Base-by-base conservation (phyloP, 345 rosid genomes). In the Litchi chinensis region DNA sequence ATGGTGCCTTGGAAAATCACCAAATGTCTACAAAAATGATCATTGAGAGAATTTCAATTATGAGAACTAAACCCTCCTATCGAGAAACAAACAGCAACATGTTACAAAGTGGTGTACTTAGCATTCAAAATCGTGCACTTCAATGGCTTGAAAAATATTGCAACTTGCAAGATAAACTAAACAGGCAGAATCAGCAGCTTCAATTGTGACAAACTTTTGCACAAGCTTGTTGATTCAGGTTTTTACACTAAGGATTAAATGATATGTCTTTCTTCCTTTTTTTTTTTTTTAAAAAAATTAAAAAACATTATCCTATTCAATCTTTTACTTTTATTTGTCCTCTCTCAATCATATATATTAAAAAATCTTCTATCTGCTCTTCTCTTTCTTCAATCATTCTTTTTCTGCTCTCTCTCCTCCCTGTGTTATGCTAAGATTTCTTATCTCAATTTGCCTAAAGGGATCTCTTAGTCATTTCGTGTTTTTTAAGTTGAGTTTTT, bases 11-110 rank as follows among this genome's bases (percentile, higher is more conserved):
- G 80, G 64, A 60, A 81, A 64, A 62, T 84, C 67, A 0, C 87
- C 85, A 40, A 84, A 84, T 22, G 87, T 84, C 87, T 84, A 68
- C 43, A 57, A 16, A 16, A 65, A 46, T 15, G n/a, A 78, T 62
- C 37, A 19, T 28, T 40, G 24, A 6, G 69, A 43, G 48, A 76
- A 3, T 66, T 11, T 66, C 44, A 66, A 37, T 66, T 41, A 66
- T 13, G 40, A 16, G 44, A 37, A 11, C 67, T 24, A 28, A 22
- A 60, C 37, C 59, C 5, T 1, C 5, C 5, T 15, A 5, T 59
- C 2, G 10, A 6, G 21, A 60, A 19, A 22, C 28, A 60, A 16
- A 52, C 28, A 26, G 28, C 28, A 26, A 26, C 28, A 26, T 26
- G 28, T 26, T 26, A 26, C 28, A 26, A 26, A 26, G 28, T 26